Evolutionary conservation across 2,329 filamentous ascomycete genomes (phyloP).

Genomic region (Colletotrichum acutatum): DNA sequence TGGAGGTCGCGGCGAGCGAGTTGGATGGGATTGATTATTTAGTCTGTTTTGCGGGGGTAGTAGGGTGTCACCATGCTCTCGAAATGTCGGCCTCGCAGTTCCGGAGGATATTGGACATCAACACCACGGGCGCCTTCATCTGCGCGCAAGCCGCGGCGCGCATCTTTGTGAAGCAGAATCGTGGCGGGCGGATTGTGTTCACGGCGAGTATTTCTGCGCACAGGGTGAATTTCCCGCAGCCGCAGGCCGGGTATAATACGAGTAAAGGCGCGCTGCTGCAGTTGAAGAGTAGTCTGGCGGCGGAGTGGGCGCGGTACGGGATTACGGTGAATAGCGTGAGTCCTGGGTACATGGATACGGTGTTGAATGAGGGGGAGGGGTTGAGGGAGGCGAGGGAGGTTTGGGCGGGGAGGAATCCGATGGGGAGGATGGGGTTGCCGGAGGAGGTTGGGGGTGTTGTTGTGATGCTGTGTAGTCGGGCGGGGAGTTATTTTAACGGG

Average conservation of each 20-base stretch:
- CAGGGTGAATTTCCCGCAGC: conserved; percentile 77
- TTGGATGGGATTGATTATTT: conserved; percentile 67
- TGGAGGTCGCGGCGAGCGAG: conserved; percentile 71
- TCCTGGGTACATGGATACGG: conserved; percentile 83
- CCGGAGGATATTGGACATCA: conserved; percentile 75
- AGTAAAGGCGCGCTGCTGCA: conserved; percentile 75
- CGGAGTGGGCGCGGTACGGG: conserved; percentile 78
- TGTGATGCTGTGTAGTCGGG: conserved; percentile 68
- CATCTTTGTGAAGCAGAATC: conserved; percentile 62
- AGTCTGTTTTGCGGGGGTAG: conserved; percentile 76
- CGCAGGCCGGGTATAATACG: conserved; percentile 78
- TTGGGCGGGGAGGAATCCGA: conserved; percentile 71
- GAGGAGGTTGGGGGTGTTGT: conserved; percentile 72
- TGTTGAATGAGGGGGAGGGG: conserved; percentile 74
- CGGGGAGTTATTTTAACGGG: conserved; percentile 76
- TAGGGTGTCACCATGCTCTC: conserved; percentile 69
- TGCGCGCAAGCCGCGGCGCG: conserved; percentile 72
- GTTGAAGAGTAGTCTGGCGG: conserved; percentile 73
- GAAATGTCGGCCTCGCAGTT: conserved; percentile 69
- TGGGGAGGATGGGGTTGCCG: conserved; percentile 72
- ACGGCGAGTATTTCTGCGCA: conserved; percentile 77
- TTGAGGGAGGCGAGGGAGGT: conserved; percentile 62
- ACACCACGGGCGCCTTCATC: conserved; percentile 77
- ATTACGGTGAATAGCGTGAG: conserved; percentile 77
- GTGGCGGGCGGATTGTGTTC: conserved; percentile 72